These are phyloP conservation scores for Alternaria gansuensis DNA, from an alignment of 2,329 filamentous ascomycete species.

Conservation along the genomic window DNA sequence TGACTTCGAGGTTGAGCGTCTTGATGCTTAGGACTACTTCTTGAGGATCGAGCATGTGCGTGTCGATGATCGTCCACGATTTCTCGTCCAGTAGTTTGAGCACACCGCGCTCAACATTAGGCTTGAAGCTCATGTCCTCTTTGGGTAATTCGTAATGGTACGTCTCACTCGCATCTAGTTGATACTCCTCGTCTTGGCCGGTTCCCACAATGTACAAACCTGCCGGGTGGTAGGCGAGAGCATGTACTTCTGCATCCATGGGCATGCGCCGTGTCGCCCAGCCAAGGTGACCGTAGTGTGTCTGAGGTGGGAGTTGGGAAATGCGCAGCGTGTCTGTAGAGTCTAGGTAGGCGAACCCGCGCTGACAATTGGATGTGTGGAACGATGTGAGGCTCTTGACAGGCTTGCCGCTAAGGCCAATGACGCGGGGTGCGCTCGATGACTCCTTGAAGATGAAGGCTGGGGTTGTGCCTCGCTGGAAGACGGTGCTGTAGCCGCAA, in stretches of 20 bases:
- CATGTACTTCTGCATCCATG: constrained; percentile 74
- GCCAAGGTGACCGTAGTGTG: constrained; percentile 76
- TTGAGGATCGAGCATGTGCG: constrained; percentile 73
- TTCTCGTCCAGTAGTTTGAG: constrained; percentile 81
- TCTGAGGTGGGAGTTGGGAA: constrained; percentile 72
- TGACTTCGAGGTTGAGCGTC: constrained; percentile 85
- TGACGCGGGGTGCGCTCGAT: constrained; percentile 76
- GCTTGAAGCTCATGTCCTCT: constrained; percentile 68
- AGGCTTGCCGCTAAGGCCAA: constrained; percentile 74
- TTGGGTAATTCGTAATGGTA: constrained; percentile 81
- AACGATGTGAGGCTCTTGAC: constrained; percentile 78
- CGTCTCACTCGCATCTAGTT: constrained; percentile 83
- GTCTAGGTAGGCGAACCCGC: constrained; percentile 79
- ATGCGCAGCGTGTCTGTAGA: constrained; percentile 73
- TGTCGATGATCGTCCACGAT: constrained; percentile 82
- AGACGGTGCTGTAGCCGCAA: constrained; percentile 81
- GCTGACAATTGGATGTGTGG: constrained; percentile 77
- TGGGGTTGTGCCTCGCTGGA: constrained; percentile 80
- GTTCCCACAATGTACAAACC: constrained; percentile 81
- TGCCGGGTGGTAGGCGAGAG: constrained; percentile 79
- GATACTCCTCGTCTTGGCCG: constrained; percentile 71
- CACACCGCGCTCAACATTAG: constrained; percentile 73
- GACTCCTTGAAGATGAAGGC: constrained; percentile 84
- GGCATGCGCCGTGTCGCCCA: constrained; percentile 77
- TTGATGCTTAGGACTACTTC: constrained; percentile 85